Conservation (phyloP, 1,139 yeast species). For the Geotrichum klebahnii region DNA sequence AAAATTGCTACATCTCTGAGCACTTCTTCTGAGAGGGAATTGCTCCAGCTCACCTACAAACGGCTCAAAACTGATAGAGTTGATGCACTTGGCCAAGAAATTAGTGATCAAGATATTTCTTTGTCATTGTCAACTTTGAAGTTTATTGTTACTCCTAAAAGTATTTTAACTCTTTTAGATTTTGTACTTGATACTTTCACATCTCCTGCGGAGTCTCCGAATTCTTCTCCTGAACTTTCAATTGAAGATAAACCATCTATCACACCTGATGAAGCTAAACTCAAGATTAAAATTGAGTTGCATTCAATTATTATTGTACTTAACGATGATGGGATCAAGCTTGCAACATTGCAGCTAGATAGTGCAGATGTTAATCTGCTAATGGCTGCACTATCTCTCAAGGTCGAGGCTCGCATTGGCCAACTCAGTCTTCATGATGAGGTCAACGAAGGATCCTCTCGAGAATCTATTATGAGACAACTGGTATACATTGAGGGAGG, state of each 20-base stretch:
- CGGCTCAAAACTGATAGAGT: constrained; percentile 31
- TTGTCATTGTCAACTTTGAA: constrained; percentile 75
- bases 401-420: constrained; percentile 67
- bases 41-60: constrained; percentile 58
- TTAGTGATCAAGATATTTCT: constrained; percentile 69
- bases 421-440: constrained; percentile 77
- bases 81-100: constrained; percentile 28
- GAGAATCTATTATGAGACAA: constrained; percentile 57
- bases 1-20: constrained; percentile 61
- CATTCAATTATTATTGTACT: constrained; percentile 70
- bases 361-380: constrained; percentile 65
- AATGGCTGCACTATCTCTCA: constrained; percentile 71
- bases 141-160: constrained; percentile 70
- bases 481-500: constrained; percentile 76
- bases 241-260: constrained; percentile 6
- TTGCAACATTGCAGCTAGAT: constrained; percentile 74
- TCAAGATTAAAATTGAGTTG: constrained; percentile 62
- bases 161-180: constrained; percentile 71
- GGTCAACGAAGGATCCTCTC: constrained; percentile 56
- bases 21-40: constrained; percentile 39
- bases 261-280: constrained; percentile 47
- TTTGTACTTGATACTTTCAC: constrained; percentile 83
- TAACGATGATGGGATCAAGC: constrained; percentile 75
- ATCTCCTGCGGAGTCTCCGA: constrained; percentile 5
- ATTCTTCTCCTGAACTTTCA: constrained; percentile 20